These are phyloP conservation scores for Alternaria gaisen DNA, from an alignment of 2,329 filamentous ascomycete species.

Conservation along the genomic window DNA sequence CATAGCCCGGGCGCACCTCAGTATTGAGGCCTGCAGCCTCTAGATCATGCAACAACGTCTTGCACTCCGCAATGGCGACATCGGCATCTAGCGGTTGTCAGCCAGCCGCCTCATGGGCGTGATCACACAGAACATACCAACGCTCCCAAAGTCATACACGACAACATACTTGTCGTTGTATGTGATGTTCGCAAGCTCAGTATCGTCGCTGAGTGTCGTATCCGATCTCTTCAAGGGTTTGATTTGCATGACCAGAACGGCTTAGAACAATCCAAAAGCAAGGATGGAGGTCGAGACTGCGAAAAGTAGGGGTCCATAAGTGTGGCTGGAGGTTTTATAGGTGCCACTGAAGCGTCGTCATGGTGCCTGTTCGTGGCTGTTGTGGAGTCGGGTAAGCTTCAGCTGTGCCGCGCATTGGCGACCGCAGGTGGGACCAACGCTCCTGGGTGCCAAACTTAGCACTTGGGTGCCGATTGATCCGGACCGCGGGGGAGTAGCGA, in stretches of 20 bases:
- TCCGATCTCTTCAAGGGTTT: constrained; percentile 32
- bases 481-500: background rate
- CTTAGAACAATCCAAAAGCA: background rate
- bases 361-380: constrained; percentile 8
- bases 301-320: constrained; percentile 4
- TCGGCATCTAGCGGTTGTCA: constrained; percentile 26
- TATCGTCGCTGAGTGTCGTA: constrained; percentile 36
- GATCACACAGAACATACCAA: constrained; percentile 31
- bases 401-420: constrained; percentile 30
- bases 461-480: constrained; percentile 28
- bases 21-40: constrained; percentile 42
- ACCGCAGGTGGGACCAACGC: constrained; percentile 21
- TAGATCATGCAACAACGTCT: constrained; percentile 33
- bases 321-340: constrained; percentile 24
- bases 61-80: constrained; percentile 34
- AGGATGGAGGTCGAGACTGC: background rate
- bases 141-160: constrained; percentile 39
- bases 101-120: background rate
- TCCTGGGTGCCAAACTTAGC: constrained; percentile 16
- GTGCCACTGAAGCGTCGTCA: constrained; percentile 19
- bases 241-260: constrained; percentile 26
- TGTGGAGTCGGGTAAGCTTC: constrained; percentile 19
- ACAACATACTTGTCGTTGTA: constrained; percentile 48
- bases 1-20: constrained; percentile 43
- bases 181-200: constrained; percentile 32